A percentile compares a stretch with the other conserved stretches of the same genome.
Evolutionary conservation across 164 flowering plant species (phyloP).

Genomic region (Stephania cephalantha): DNA sequence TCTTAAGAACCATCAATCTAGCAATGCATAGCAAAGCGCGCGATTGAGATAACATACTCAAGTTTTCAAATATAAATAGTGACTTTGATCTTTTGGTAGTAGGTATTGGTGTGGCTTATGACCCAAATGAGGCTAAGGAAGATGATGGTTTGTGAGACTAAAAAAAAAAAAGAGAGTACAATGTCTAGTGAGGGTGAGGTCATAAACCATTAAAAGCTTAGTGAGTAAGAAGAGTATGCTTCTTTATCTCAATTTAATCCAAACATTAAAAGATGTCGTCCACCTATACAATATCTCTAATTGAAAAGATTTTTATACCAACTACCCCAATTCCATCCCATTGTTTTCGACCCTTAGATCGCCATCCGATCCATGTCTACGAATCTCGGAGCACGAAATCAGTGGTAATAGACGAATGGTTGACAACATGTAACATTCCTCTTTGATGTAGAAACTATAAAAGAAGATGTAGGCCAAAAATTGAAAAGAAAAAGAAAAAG

Average conservation of each 20-base stretch:
- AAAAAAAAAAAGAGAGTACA: not conserved
- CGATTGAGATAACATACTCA: no score
- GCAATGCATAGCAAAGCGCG: no score
- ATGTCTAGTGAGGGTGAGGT: not conserved
- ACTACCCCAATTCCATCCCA: not conserved
- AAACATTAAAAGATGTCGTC: constrained; percentile 7
- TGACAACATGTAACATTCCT: no score
- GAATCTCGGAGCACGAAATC: not conserved
- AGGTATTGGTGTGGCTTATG: not conserved
- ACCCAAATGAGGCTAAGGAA: not conserved
- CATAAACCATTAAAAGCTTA: constrained; percentile 1
- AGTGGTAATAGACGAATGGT: no score
- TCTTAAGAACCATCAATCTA: no score
- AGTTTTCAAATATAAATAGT: not conserved
- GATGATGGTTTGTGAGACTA: not conserved
- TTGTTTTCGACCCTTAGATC: not conserved
- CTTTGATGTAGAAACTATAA: no score
- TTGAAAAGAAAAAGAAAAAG: no score
- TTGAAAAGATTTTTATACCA: not conserved
- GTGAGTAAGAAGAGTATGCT: not conserved
- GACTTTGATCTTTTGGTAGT: not conserved
- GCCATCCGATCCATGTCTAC: not conserved
- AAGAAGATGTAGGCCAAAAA: no score
- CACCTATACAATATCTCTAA: not conserved
- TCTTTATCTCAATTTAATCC: not conserved